Conservation (phyloP, 768 basidiomycete species). For the Boletus huronensis region DNA sequence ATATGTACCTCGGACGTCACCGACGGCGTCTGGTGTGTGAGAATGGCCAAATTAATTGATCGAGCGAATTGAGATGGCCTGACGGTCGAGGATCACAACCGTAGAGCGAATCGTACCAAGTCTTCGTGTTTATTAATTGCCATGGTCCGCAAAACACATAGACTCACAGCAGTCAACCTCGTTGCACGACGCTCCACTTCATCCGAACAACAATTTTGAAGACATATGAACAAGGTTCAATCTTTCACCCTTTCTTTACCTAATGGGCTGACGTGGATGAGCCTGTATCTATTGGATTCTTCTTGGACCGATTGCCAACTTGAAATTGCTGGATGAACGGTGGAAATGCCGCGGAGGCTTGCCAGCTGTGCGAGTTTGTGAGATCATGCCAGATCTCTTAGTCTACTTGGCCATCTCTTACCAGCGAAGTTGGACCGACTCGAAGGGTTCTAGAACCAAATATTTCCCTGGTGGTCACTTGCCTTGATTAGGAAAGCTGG, state of each 20-base stretch:
- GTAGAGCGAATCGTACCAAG: not conserved
- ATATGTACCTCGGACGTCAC: conserved; percentile 5
- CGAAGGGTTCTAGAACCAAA: conserved; percentile 8
- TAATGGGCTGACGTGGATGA: conserved; percentile 14
- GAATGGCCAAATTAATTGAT: conserved; percentile 1
- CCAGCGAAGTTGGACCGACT: conserved; percentile 8
- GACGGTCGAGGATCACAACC: not conserved
- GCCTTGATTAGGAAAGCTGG: conserved; percentile 13
- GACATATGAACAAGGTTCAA: conserved; percentile 1
- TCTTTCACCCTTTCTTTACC: conserved; percentile 2
- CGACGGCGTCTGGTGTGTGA: conserved; percentile 1
- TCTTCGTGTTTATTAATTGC: not conserved
- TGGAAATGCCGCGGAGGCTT: not conserved
- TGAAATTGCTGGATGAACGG: not conserved
- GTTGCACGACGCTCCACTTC: conserved; percentile 1
- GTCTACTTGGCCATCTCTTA: not conserved
- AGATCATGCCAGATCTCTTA: not conserved
- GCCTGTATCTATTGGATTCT: conserved; percentile 12
- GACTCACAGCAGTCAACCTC: conserved; percentile 6
- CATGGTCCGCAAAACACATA: not conserved
- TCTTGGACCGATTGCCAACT: conserved; percentile 4
- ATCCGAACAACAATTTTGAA: not conserved
- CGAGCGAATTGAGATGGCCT: not conserved
- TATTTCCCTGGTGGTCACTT: not conserved
- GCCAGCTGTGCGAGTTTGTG: not conserved